These are phyloP conservation scores for Lobosporangium transversale DNA, from an alignment of 192 early-diverging fungal genomes.

Conservation along the genomic window DNA sequence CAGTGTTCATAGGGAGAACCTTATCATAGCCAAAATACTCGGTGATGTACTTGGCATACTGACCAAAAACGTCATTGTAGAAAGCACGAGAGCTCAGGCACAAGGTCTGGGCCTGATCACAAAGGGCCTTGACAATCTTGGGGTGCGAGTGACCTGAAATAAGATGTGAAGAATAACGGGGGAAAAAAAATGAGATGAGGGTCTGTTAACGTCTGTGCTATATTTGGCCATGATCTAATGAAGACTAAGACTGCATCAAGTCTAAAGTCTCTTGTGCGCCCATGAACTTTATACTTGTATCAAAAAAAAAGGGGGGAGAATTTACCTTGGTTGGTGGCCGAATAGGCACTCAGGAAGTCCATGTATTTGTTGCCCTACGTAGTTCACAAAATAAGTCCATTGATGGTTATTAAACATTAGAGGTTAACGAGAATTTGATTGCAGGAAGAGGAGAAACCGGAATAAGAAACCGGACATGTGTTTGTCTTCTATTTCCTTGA, in stretches of 20 bases:
- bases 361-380: conserved; percentile 80
- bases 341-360: conserved; percentile 90
- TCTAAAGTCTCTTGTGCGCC: too few relatives aligned
- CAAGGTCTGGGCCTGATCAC: conserved; percentile 87
- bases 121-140: conserved; percentile 90
- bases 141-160: conserved; percentile 89
- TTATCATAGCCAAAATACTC: conserved; percentile 97
- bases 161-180: too few relatives aligned
- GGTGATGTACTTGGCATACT: conserved; percentile 90
- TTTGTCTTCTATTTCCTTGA: too few relatives aligned
- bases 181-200: too few relatives aligned
- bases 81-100: conserved; percentile 95
- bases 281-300: too few relatives aligned
- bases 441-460: background rate
- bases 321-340: conserved; percentile 83
- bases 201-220: too few relatives aligned
- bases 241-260: too few relatives aligned
- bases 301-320: too few relatives aligned
- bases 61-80: conserved; percentile 94
- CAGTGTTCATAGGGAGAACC: conserved; percentile 99
- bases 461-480: background rate
- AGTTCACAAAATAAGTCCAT: background rate
- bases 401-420: too few relatives aligned
- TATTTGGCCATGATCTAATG: too few relatives aligned
- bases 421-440: background rate